Conservation (phyloP, 228 moss, liverwort and hornwort species). For the Sphagnum fallax region DNA sequence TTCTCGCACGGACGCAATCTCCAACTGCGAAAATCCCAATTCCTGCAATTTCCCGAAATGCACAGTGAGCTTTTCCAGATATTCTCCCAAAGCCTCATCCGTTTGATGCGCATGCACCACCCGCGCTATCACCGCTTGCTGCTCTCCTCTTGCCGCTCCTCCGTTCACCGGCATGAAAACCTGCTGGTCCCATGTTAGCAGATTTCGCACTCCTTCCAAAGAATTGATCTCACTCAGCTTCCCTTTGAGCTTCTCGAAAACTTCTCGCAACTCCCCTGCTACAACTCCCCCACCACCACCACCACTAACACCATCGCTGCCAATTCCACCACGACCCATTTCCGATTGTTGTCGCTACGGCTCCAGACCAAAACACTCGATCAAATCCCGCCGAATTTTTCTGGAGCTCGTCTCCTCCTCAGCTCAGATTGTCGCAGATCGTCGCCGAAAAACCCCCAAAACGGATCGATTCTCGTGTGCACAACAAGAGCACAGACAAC, state of each 20-base stretch:
- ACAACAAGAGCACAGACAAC: too few relatives aligned
- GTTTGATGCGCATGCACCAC: constrained; percentile 9
- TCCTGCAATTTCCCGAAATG: background rate
- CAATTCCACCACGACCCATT: too few relatives aligned
- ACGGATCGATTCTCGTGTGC: too few relatives aligned
- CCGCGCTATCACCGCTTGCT: constrained; percentile 12
- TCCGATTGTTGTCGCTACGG: too few relatives aligned
- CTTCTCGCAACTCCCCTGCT: background rate
- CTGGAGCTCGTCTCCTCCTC: too few relatives aligned
- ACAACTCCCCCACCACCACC: background rate
- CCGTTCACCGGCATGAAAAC: constrained; percentile 15
- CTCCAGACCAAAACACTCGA: too few relatives aligned
- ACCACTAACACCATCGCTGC: too few relatives aligned
- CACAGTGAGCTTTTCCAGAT: constrained; percentile 1
- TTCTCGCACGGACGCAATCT: constrained; percentile 13
- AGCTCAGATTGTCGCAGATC: too few relatives aligned
- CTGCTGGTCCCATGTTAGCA: constrained; percentile 21
- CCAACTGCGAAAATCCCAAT: constrained; percentile 6
- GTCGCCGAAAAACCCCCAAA: too few relatives aligned
- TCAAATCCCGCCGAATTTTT: too few relatives aligned
- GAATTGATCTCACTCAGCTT: constrained; percentile 19
- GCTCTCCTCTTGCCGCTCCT: constrained; percentile 10
- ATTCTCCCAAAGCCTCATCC: constrained; percentile 8
- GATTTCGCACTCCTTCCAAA: constrained; percentile 13
- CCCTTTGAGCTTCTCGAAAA: constrained; percentile 11